These are phyloP conservation scores for Candida ascalaphidarum DNA, from an alignment of 805 yeast species.

Conservation along the genomic window DNA sequence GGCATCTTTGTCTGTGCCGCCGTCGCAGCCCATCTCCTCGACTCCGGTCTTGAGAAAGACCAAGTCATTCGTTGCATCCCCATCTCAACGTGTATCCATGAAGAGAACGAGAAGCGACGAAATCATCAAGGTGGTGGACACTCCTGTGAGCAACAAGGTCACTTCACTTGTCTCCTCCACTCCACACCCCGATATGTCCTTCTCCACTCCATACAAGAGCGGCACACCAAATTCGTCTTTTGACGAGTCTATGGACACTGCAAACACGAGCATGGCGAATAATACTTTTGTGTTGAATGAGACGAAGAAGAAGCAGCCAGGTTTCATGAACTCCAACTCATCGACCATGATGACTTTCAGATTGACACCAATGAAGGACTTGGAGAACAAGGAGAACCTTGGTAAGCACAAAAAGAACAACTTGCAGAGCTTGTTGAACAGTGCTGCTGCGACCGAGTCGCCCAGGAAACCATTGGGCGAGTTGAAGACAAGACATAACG, in stretches of 20 bases:
- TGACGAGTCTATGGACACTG: slow-evolving; percentile 8
- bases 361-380: slow-evolving; percentile 19
- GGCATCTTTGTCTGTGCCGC: neutral
- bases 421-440: slow-evolving; percentile 1
- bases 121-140: too few relatives aligned
- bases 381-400: slow-evolving; percentile 5
- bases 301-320: slow-evolving; percentile 29
- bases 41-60: slow-evolving; percentile 6
- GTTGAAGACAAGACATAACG: slow-evolving; percentile 2
- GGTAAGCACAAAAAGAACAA: slow-evolving; percentile 4
- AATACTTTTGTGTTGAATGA: slow-evolving; percentile 14
- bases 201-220: too few relatives aligned
- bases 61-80: slow-evolving; percentile 2
- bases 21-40: slow-evolving; percentile 4
- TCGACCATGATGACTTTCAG: slow-evolving; percentile 28
- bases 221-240: too few relatives aligned
- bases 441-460: too few relatives aligned
- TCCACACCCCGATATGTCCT: too few relatives aligned
- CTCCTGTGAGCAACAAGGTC: too few relatives aligned
- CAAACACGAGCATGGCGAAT: slow-evolving; percentile 5
- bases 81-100: neutral
- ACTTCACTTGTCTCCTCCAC: too few relatives aligned
- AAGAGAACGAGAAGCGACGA: too few relatives aligned
- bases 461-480: neutral
- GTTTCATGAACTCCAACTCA: slow-evolving; percentile 16